phyloP scores from a whole-genome alignment of 179 eudicot species.

The Drosera spatulata region DNA sequence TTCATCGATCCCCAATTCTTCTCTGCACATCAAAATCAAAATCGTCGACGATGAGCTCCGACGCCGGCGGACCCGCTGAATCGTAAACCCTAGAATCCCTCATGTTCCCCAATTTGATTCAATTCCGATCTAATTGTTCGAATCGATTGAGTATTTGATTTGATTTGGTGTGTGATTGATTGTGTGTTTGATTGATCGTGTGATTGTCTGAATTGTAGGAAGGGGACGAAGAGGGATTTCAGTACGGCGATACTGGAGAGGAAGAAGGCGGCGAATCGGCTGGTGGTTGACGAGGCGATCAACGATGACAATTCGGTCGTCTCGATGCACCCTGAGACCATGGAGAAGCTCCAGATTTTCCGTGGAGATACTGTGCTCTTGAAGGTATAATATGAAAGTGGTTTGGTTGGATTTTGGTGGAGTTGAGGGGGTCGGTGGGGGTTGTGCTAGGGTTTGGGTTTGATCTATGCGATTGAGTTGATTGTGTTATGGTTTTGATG shows the following conservation, averaged over 20 bases:
- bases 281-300: conserved; percentile 40
- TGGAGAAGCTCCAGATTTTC: conserved; percentile 82
- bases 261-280: conserved; percentile 59
- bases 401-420: not conserved
- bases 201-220: conserved; percentile 25
- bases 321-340: conserved; percentile 66
- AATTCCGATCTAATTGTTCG: not conserved
- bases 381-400: conserved; percentile 12
- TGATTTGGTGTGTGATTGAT: not conserved
- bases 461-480: not conserved
- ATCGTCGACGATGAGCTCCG: no score
- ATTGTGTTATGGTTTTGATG: not conserved
- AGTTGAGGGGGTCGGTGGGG: not conserved
- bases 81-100: conserved; percentile 3
- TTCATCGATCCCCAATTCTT: not conserved
- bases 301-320: conserved; percentile 66
- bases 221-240: conserved; percentile 68
- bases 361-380: conserved; percentile 70
- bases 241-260: conserved; percentile 83
- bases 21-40: conserved; percentile 5
- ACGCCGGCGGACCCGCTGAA: conserved; percentile 9
- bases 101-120: not conserved
- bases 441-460: no score
- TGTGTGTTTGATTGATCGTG: conserved; percentile 1
- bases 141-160: not conserved